Conservation (phyloP, 2,329 filamentous ascomycete species). For the Diaporthe longicolla region DNA sequence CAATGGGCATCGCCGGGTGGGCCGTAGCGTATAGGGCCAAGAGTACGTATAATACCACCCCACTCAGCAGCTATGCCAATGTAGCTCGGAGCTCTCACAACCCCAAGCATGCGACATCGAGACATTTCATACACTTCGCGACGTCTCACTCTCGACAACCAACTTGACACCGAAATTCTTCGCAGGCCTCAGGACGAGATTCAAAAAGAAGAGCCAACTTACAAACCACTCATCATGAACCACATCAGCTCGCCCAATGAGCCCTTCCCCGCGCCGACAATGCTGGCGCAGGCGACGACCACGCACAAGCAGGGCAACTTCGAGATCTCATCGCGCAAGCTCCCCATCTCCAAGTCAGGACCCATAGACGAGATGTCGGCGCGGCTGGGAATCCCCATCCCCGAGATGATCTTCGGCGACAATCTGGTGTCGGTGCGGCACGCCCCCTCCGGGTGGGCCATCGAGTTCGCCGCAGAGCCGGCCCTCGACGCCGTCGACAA, state of each 20-base stretch:
- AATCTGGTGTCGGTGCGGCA: constrained; percentile 86
- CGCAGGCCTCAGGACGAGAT: not conserved
- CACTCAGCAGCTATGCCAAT: not conserved
- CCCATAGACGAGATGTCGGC: constrained; percentile 89
- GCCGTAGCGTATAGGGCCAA: not conserved
- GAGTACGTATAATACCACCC: constrained; percentile 21
- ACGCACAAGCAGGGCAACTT: constrained; percentile 75
- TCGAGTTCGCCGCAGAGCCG: constrained; percentile 87
- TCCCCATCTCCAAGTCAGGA: constrained; percentile 92
- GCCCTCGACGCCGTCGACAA: constrained; percentile 95
- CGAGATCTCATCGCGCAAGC: constrained; percentile 85
- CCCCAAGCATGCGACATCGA: not conserved
- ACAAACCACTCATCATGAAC: constrained; percentile 50
- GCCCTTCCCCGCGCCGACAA: constrained; percentile 66
- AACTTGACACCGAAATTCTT: not conserved
- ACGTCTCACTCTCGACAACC: constrained; percentile 5
- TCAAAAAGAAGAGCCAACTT: not conserved
- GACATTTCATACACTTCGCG: not conserved
- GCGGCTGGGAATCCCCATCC: constrained; percentile 86
- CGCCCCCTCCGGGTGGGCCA: constrained; percentile 79
- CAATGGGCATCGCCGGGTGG: not conserved
- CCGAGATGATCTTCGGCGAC: constrained; percentile 99
- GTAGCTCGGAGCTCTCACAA: constrained; percentile 22
- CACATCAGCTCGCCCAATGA: constrained; percentile 62
- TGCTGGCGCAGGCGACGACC: constrained; percentile 68